A percentile compares a stretch with the other conserved stretches of the same genome.
Conservation (phyloP, 345 rosid genomes). For the Hirschfeldia incana region DNA sequence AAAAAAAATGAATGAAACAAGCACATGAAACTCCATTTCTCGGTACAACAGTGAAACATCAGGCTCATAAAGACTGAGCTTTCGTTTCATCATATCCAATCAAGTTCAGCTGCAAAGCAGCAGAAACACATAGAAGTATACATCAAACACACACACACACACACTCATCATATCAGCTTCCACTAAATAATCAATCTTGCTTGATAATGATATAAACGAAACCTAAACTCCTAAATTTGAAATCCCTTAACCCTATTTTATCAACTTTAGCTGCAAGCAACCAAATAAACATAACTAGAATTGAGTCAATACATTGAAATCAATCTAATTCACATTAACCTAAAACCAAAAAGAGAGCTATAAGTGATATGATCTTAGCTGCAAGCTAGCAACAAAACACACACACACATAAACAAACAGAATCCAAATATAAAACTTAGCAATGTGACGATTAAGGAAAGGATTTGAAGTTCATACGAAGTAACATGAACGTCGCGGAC, state of each 20-base stretch:
- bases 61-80: too few species aligned
- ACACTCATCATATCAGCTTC: neutral
- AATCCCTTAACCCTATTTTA: neutral
- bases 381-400: conserved; percentile 10
- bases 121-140: too few species aligned
- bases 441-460: neutral
- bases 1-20: neutral
- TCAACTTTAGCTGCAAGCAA: too few species aligned
- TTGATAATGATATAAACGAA: neutral
- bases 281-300: neutral
- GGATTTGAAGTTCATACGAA: conserved; percentile 41
- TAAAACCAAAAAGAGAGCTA: neutral
- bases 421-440: neutral
- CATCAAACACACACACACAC: neutral
- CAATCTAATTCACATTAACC: neutral
- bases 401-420: neutral
- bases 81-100: too few species aligned
- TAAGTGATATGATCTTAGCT: neutral
- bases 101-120: too few species aligned
- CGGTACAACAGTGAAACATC: too few species aligned
- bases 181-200: neutral
- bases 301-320: neutral
- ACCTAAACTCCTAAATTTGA: neutral
- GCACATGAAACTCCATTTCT: too few species aligned
- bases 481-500: conserved; percentile 98